A percentile compares a stretch with the other conserved stretches of the same genome.
Conservation (phyloP, 2,329 filamentous ascomycete genomes). For the Alternaria arborescens region DNA sequence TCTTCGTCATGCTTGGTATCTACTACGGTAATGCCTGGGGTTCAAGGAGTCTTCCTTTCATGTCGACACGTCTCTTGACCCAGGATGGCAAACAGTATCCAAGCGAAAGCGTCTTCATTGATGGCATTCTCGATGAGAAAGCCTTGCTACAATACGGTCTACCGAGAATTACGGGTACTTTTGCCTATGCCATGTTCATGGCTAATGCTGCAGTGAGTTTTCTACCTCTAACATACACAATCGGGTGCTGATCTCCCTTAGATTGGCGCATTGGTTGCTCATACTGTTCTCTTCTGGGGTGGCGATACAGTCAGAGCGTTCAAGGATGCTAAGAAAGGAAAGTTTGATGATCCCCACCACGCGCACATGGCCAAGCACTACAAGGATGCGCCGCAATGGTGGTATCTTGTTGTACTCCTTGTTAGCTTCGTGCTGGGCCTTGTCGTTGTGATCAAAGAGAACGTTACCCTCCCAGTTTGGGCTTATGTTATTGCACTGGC, state of each 20-base stretch:
- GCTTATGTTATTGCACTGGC: slow-evolving; percentile 21
- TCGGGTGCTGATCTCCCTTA: not conserved
- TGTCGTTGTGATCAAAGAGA: slow-evolving; percentile 23
- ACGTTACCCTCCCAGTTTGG: slow-evolving; percentile 23
- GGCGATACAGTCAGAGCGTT: slow-evolving; percentile 22
- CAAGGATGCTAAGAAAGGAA: slow-evolving; percentile 19
- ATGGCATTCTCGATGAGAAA: slow-evolving; percentile 22
- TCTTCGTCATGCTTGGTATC: slow-evolving; percentile 22
- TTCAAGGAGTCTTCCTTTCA: slow-evolving; percentile 22
- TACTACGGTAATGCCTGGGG: slow-evolving; percentile 27
- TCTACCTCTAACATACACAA: not conserved
- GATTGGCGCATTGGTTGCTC: slow-evolving; percentile 23
- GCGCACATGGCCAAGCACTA: slow-evolving; percentile 23
- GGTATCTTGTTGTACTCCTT: slow-evolving; percentile 22
- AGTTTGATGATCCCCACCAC: slow-evolving; percentile 23
- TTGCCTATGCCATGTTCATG: slow-evolving; percentile 28
- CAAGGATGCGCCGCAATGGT: slow-evolving; percentile 26
- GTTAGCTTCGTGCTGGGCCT: slow-evolving; percentile 25
- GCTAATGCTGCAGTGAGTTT: slow-evolving; percentile 24
- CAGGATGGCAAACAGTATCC: slow-evolving; percentile 18
- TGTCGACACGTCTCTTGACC: slow-evolving; percentile 26
- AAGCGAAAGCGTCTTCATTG: slow-evolving; percentile 20
- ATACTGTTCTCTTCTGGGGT: slow-evolving; percentile 25
- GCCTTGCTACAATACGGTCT: slow-evolving; percentile 22
- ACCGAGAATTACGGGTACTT: slow-evolving; percentile 21